A percentile compares a stretch with the other conserved stretches of the same genome.
phyloP scores from a whole-genome alignment of 2,329 filamentous ascomycete species.

The Alternaria arbusti region DNA sequence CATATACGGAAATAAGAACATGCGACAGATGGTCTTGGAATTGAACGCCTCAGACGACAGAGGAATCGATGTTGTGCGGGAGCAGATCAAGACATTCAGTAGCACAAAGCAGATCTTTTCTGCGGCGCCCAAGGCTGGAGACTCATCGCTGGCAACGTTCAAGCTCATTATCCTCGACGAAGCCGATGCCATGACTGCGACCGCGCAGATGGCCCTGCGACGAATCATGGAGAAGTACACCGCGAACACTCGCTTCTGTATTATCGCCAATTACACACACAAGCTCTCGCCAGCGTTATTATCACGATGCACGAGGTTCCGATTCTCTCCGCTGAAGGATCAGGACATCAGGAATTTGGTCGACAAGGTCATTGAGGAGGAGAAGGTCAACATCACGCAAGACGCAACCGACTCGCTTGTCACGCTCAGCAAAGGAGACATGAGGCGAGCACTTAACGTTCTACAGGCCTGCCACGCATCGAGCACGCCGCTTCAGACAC shows the following conservation, averaged over 20 bases:
- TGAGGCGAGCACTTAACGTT: constrained; percentile 93
- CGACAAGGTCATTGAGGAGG: constrained; percentile 87
- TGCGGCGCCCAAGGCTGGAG: constrained; percentile 58
- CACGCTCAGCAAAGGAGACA: constrained; percentile 89
- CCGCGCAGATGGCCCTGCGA: constrained; percentile 94
- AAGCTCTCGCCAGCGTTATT: constrained; percentile 93
- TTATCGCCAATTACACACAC: constrained; percentile 99
- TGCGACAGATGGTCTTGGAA: constrained; percentile 98
- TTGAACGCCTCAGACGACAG: constrained; percentile 96
- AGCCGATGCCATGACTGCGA: constrained; percentile 99
- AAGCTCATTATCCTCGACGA: constrained; percentile 98
- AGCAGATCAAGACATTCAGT: constrained; percentile 99
- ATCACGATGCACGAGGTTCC: constrained; percentile 91
- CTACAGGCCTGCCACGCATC: constrained; percentile 96
- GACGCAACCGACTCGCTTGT: constrained; percentile 86
- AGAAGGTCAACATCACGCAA: constrained; percentile 80
- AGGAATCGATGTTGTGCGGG: constrained; percentile 92
- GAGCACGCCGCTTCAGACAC: constrained; percentile 66
- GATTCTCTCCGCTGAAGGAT: constrained; percentile 93
- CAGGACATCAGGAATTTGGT: constrained; percentile 83
- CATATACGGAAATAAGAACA: constrained; percentile 90
- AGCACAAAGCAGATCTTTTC: constrained; percentile 98
- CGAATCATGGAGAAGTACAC: constrained; percentile 99
- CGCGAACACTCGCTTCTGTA: constrained; percentile 94
- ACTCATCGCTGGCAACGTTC: constrained; percentile 71